These are phyloP conservation scores for Elasticomyces elasticus DNA, from an alignment of 495 filamentous ascomycete genomes.

Conservation along the genomic window DNA sequence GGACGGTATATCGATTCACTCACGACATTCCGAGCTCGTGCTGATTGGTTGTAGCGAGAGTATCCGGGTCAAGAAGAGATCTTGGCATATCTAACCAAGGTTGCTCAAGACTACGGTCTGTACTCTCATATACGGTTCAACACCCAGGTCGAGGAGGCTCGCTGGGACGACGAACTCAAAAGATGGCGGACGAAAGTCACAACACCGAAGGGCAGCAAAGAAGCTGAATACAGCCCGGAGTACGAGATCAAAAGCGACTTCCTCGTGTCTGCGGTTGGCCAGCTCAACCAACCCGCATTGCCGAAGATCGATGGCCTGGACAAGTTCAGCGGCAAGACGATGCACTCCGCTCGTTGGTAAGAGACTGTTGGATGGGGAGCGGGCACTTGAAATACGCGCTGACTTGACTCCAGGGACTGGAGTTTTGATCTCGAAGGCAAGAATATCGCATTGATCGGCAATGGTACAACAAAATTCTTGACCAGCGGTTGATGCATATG, in stretches of 20 bases:
- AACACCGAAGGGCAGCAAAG: slow-evolving; percentile 36
- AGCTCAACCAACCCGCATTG: slow-evolving; percentile 50
- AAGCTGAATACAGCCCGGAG: slow-evolving; percentile 34
- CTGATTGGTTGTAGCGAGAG: neutral
- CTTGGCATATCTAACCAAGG: slow-evolving; percentile 44
- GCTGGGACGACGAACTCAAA: slow-evolving; percentile 46
- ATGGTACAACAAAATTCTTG: slow-evolving; percentile 18
- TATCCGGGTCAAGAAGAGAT: slow-evolving; percentile 51
- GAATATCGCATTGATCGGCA: slow-evolving; percentile 38
- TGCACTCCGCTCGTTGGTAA: slow-evolving; percentile 43
- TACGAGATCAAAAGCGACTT: slow-evolving; percentile 47
- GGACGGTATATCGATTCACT: slow-evolving; percentile 36
- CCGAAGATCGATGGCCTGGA: slow-evolving; percentile 50
- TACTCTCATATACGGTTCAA: slow-evolving; percentile 50
- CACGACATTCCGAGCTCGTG: neutral
- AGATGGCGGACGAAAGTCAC: slow-evolving; percentile 46
- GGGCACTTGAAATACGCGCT: too few relatives aligned
- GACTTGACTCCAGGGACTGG: too few relatives aligned
- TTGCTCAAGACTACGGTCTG: slow-evolving; percentile 51
- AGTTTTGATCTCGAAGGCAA: slow-evolving; percentile 44
- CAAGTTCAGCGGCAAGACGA: slow-evolving; percentile 44
- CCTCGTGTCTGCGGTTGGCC: slow-evolving; percentile 54
- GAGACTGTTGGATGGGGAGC: too few relatives aligned
- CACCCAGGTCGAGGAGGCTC: slow-evolving; percentile 39
- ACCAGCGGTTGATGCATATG: neutral